Conservation (phyloP, 306 rosid genomes). For the Cicer chorassanicum region DNA sequence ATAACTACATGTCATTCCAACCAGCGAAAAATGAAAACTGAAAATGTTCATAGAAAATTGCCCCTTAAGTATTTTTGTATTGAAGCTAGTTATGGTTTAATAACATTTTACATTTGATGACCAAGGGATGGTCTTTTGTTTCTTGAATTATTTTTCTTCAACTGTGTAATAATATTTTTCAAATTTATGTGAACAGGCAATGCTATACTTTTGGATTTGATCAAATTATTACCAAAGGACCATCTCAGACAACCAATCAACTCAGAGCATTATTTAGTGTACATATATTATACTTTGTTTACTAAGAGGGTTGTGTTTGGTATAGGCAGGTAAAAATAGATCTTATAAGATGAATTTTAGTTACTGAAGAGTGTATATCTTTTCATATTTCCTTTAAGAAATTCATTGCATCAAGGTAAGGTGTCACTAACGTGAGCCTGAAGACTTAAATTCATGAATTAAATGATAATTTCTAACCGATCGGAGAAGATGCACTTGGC, state of each 20-base stretch:
- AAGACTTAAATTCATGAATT: too few species aligned
- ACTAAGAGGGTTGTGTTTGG: constrained; percentile 39
- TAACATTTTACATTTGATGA: constrained; percentile 18
- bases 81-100: constrained; percentile 28
- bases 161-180: constrained; percentile 21
- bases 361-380: constrained; percentile 41
- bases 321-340: constrained; percentile 42
- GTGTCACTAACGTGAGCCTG: too few species aligned
- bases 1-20: too few species aligned
- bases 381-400: constrained; percentile 32
- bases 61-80: background rate
- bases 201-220: constrained; percentile 90
- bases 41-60: too few species aligned
- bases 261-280: constrained; percentile 43
- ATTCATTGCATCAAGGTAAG: too few species aligned
- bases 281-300: constrained; percentile 36
- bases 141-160: constrained; percentile 37
- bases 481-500: too few species aligned
- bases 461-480: too few species aligned
- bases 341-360: constrained; percentile 39
- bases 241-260: constrained; percentile 36
- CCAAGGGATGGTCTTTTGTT: constrained; percentile 8
- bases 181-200: constrained; percentile 75
- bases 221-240: constrained; percentile 40
- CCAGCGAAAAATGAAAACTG: too few species aligned